Conservation (phyloP, 2,329 filamentous ascomycete species). For the Botrytis tulipae region DNA sequence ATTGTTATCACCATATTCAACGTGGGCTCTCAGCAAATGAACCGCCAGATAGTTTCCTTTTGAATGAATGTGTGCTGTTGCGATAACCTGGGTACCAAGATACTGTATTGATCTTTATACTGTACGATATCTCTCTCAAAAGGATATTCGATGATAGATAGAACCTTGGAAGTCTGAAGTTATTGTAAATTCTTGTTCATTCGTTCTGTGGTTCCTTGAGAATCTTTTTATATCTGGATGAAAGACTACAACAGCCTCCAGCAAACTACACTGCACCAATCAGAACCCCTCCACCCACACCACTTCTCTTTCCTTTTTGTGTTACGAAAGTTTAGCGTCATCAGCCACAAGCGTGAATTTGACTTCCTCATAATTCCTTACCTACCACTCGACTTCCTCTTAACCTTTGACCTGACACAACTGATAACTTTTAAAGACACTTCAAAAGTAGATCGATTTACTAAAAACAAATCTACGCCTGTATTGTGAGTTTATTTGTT, state of each 20-base stretch:
- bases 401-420: not conserved
- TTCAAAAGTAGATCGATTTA: not conserved
- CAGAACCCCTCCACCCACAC: not conserved
- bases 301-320: conserved; percentile 2
- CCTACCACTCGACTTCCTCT: not conserved
- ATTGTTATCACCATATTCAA: conserved; percentile 13
- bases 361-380: conserved; percentile 1
- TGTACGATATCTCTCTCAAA: not conserved
- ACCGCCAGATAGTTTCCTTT: not conserved
- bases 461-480: not conserved
- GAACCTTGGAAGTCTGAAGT: not conserved
- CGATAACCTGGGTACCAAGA: not conserved
- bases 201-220: not conserved
- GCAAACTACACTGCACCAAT: not conserved
- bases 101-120: not conserved
- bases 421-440: not conserved
- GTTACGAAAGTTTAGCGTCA: conserved; percentile 16
- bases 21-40: not conserved
- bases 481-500: conserved; percentile 11
- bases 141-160: not conserved
- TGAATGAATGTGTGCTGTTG: not conserved
- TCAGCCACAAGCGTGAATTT: conserved; percentile 20
- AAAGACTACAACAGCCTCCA: not conserved
- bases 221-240: not conserved
- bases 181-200: not conserved